Evolutionary conservation across 768 basidiomycete species (phyloP), one percentile per base, ranked within the genome.

Genomic region (Daedalea quercina): DNA sequence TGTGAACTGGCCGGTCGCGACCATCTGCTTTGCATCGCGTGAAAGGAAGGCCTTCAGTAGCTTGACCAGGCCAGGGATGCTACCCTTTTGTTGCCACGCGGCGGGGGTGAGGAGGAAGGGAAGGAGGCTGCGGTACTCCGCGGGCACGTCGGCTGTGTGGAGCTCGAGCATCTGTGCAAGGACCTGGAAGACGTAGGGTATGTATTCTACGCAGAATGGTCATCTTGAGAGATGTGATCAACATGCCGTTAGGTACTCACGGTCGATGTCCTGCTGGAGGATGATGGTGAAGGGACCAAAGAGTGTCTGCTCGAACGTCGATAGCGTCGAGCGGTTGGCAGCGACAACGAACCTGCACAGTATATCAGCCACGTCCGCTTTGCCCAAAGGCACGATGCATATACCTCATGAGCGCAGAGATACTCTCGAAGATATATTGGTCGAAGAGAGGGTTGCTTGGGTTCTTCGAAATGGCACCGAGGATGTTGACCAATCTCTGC

Each of bases 361-460:
- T 22, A 1, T 1, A 46, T 25, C 52, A 31, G 28, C 11, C 43
- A 50, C 1, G 52, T 20, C 17, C 40, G 37, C 45, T 9, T 13
- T 47, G 22, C 13, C 4, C 40, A 7, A 7, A 4, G 4, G 40
- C 15, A 22, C 40, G 15, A 42, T 22, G n/a, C 12, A 55, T 69
- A 25, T 52, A 90, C 90, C 90, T 80, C 74, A 96, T 87, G 60
- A 99, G 71, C 1, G 87, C 94, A n/a, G 94, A 87, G 40, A 99
- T 83, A 64, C 88, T 89, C 72, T 99, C 95, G 63, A 99, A 98
- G 57, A 93, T 88, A 65, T 91, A 96, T 67, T 98, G 96, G 67
- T 96, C 94, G 69, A 99, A 98, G 59, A 87, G 85, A 1, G 96
- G 96, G 69, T 99, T 99, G 66, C 90, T 93, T 15, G 96, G 95